Percentiles rank a stretch among this genome's conserved stretches.
These are phyloP conservation scores for Penicillium pancosmium DNA, from an alignment of 495 filamentous ascomycete species.

Conservation along the genomic window DNA sequence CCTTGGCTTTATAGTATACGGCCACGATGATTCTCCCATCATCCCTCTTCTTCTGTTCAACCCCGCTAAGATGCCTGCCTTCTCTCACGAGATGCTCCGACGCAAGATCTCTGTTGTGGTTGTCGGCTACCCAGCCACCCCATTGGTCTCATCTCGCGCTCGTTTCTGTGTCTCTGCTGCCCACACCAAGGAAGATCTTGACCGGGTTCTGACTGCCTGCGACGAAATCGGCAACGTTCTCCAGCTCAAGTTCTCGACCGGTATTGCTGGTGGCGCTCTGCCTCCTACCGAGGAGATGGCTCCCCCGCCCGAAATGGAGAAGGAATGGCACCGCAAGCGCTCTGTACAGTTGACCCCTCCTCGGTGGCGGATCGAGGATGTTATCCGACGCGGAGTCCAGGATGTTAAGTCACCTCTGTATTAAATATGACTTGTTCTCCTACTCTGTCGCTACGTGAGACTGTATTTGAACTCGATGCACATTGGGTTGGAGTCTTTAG, in stretches of 20 bases:
- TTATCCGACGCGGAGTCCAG: conserved; percentile 74
- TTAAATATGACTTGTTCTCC: conserved; percentile 22
- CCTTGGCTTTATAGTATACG: conserved; percentile 94
- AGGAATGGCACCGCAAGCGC: conserved; percentile 54
- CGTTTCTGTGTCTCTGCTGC: conserved; percentile 95
- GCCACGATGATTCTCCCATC: conserved; percentile 97
- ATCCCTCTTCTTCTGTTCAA: conserved; percentile 93
- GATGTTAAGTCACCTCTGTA: conserved; percentile 73
- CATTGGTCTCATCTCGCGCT: conserved; percentile 88
- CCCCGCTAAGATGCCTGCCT: conserved; percentile 96
- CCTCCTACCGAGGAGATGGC: conserved; percentile 69
- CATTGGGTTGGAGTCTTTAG: conserved; percentile 18
- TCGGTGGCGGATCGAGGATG: conserved; percentile 79
- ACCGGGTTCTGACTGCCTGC: conserved; percentile 85
- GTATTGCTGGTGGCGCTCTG: conserved; percentile 83
- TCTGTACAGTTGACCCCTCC: conserved; percentile 62
- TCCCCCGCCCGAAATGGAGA: conserved; percentile 71
- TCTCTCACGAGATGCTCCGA: conserved; percentile 96
- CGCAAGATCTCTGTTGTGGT: conserved; percentile 98
- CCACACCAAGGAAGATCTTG: conserved; percentile 97
- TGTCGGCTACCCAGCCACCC: conserved; percentile 97
- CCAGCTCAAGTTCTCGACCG: conserved; percentile 94
- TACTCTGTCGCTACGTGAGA: conserved; percentile 17
- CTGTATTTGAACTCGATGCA: conserved; percentile 22
- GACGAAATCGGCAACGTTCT: conserved; percentile 91